Percentiles rank a stretch among this genome's conserved stretches.
phyloP scores from a whole-genome alignment of 306 rosid species.

The Amphicarpaea edgeworthii region DNA sequence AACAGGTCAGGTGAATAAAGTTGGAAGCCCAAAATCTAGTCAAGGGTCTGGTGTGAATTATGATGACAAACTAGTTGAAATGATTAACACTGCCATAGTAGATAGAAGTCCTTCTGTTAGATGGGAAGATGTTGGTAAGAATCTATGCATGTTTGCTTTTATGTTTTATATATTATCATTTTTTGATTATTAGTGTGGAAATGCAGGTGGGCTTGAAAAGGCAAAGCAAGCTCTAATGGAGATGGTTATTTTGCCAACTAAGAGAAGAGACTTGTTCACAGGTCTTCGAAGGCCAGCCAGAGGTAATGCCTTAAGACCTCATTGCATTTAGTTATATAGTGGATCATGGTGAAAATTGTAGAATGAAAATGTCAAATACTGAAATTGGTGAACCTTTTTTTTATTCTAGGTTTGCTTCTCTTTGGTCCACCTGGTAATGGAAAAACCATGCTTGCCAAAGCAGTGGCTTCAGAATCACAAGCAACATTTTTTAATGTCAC shows the following conservation, averaged over 20 bases:
- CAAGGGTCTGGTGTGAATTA: slow-evolving; percentile 61
- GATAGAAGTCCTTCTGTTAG: slow-evolving; percentile 94
- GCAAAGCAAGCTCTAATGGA: slow-evolving; percentile 96
- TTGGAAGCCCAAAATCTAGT: slow-evolving; percentile 61
- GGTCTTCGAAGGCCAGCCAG: slow-evolving; percentile 96
- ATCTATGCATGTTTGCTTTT: slow-evolving; percentile 17
- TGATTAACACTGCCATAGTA: slow-evolving; percentile 90
- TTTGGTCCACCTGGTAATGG: slow-evolving; percentile 99
- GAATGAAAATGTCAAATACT: slow-evolving; percentile 34
- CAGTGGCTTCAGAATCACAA: slow-evolving; percentile 96
- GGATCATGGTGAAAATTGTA: slow-evolving; percentile 28
- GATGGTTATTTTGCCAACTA: slow-evolving; percentile 97
- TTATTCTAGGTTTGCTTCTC: slow-evolving; percentile 81
- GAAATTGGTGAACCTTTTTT: slow-evolving; percentile 39
- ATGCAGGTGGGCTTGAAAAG: slow-evolving; percentile 95
- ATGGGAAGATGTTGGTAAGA: slow-evolving; percentile 98
- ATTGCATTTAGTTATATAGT: slow-evolving; percentile 15
- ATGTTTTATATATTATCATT: slow-evolving; percentile 20
- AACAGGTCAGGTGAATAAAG: slow-evolving; percentile 60
- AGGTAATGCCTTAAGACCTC: slow-evolving; percentile 60
- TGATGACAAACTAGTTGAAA: slow-evolving; percentile 85
- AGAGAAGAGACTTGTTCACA: slow-evolving; percentile 93
- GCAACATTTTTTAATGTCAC: slow-evolving; percentile 95
- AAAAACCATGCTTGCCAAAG: slow-evolving; percentile 99
- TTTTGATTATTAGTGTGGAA: slow-evolving; percentile 48